phyloP scores from a whole-genome alignment of 768 basidiomycete genomes.

The Tulasnella sp. region DNA sequence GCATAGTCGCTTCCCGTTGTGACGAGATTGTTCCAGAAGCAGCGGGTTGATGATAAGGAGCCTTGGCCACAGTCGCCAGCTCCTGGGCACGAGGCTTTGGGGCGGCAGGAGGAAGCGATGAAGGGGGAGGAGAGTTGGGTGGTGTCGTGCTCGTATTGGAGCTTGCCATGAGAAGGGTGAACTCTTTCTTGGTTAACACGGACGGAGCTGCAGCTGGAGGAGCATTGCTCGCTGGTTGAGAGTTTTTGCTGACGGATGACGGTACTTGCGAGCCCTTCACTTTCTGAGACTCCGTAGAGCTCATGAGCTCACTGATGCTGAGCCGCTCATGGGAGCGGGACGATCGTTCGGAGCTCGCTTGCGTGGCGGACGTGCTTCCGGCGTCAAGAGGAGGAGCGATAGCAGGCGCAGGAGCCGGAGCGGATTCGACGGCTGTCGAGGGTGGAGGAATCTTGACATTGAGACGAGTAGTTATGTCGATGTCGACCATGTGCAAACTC shows the following conservation, averaged over 20 bases:
- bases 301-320: conserved; percentile 3
- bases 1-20: conserved; percentile 10
- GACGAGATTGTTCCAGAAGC: background rate
- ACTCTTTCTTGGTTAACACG: background rate
- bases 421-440: background rate
- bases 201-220: background rate
- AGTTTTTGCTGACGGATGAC: background rate
- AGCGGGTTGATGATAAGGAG: background rate
- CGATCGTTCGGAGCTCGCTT: background rate
- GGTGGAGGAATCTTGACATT: conserved; percentile 4
- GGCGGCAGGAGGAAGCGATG: background rate
- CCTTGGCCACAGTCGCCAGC: background rate
- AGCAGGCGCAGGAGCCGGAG: background rate
- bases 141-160: background rate
- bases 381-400: background rate
- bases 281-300: background rate
- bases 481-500: background rate
- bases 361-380: background rate
- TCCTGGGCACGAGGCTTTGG: background rate
- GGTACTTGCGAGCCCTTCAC: background rate
- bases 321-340: background rate
- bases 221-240: background rate
- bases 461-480: conserved; percentile 1
- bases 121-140: background rate
- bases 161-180: background rate